A percentile compares a stretch with the other conserved stretches of the same genome.
Evolutionary conservation across 495 filamentous ascomycete genomes (phyloP).

Genomic region (Bacidia rubella): DNA sequence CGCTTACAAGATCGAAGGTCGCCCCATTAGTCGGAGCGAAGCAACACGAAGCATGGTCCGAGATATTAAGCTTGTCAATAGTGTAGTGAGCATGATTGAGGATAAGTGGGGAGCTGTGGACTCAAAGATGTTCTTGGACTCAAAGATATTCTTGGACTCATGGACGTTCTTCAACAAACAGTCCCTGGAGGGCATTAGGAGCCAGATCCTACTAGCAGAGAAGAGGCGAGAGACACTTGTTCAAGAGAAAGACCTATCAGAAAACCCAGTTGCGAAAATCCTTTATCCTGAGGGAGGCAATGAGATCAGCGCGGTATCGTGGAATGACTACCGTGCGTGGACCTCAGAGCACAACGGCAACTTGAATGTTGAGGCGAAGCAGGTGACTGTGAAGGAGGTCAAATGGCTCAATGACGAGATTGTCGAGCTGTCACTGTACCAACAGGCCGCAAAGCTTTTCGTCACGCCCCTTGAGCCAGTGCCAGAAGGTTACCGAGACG

Average conservation of each 20-base stretch:
- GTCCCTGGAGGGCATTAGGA: conserved; percentile 13
- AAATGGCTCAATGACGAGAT: conserved; percentile 15
- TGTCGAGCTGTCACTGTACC: conserved; percentile 17
- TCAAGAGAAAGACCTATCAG: conserved; percentile 13
- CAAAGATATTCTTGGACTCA: no score
- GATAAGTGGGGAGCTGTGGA: conserved; percentile 5
- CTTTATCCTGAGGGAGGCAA: conserved; percentile 14
- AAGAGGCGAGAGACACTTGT: conserved; percentile 11
- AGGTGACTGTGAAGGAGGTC: conserved; percentile 10
- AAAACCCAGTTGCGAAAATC: conserved; percentile 21
- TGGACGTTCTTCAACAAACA: no score
- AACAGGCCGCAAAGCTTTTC: conserved; percentile 13
- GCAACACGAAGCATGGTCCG: conserved; percentile 16
- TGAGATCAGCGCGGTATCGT: conserved; percentile 4
- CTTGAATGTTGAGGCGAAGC: conserved; percentile 18
- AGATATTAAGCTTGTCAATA: conserved; percentile 16
- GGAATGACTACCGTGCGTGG: conserved; percentile 19
- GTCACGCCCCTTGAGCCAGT: conserved; percentile 19
- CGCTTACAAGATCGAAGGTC: conserved; percentile 25
- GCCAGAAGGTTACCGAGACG: conserved; percentile 8
- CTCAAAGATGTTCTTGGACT: neutral
- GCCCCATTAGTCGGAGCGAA: conserved; percentile 23
- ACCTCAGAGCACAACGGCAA: conserved; percentile 5
- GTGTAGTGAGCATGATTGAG: conserved; percentile 15
- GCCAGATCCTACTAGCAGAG: conserved; percentile 14